Base-by-base conservation (phyloP, 164 flowering plant genomes). In the Macadamia integrifolia region DNA sequence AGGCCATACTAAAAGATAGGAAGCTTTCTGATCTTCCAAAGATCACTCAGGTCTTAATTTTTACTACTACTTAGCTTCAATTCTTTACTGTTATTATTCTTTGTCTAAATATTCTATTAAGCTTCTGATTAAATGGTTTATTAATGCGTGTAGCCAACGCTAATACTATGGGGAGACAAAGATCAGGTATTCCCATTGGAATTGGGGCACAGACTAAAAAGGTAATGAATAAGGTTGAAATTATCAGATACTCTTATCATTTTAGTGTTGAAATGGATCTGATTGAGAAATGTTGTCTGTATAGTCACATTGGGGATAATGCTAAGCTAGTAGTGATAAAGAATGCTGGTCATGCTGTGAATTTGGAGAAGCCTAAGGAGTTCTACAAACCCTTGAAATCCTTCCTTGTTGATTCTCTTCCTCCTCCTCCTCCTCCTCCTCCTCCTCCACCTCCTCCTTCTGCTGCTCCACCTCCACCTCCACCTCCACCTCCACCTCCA, bases 281-380 rank as follows among this genome's bases (percentile, higher is more conserved):
- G 58, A 7, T 9, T 30, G 28, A 31, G 40, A 61, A 57, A 50
- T 71, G 56, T 14, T 65, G 9, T 57, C 35, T 61, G 23, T 73
- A 67, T 66, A 90, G 96, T 63, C 87, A 87, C 71, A 35, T 90
- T 55, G 93, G 88, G 15, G 89, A 83, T 55, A 90, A 83, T 56
- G 86, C 90, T 15, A 56, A 82, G 68, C 76, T 88, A 10, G 85
- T 76, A 30, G 78, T 88, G 52, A 77, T 88, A 40, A 82, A 84
- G 80, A 72, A 83, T 15, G 77, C 94, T 10, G 92, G 94, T 12
- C 97, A 91, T 49, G 88, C 87, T 9, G 67, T 88, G 73, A 74
- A 78, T 55, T 42, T 80, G 6, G 92, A 88, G 75, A 87, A 85
- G 68, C 76, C 88, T 30, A 88, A 85, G 77, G 91, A 85, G 60